Conservation (phyloP, 495 filamentous ascomycete species). For the Delitschia confertaspora region DNA sequence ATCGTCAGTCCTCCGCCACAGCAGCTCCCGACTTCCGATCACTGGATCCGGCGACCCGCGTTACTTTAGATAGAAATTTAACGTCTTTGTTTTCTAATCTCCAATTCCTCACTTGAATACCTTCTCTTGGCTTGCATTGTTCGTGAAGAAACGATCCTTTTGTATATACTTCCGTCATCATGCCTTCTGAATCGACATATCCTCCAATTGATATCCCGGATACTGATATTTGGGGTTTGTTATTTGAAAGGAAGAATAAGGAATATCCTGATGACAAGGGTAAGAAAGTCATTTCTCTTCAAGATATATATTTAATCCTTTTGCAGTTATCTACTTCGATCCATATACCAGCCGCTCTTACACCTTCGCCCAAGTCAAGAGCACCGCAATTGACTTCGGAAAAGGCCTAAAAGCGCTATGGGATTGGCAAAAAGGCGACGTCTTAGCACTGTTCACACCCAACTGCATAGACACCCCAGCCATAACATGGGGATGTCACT, state of each 20-base stretch:
- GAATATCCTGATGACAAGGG: conserved; percentile 60
- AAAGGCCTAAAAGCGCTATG: conserved; percentile 64
- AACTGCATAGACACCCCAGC: conserved; percentile 38
- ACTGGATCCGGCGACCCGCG: too few species aligned
- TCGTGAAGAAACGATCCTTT: too few species aligned
- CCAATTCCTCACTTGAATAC: too few species aligned
- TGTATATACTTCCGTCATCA: too few species aligned
- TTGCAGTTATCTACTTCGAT: conserved; percentile 77
- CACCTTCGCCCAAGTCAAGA: conserved; percentile 60
- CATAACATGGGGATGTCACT: conserved; percentile 69
- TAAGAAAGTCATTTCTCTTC: too few species aligned
- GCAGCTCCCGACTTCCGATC: too few species aligned
- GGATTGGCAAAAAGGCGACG: conserved; percentile 68
- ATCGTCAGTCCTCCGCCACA: too few species aligned
- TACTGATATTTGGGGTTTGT: conserved; percentile 61
- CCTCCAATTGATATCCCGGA: conserved; percentile 52
- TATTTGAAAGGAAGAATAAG: conserved; percentile 68
- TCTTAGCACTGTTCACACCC: conserved; percentile 35
- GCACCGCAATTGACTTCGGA: conserved; percentile 64
- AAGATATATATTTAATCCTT: not conserved
- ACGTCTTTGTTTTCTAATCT: too few species aligned
- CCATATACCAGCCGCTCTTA: conserved; percentile 62
- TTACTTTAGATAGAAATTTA: too few species aligned
- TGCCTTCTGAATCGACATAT: conserved; percentile 51
- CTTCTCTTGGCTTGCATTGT: too few species aligned